Base-by-base conservation (phyloP, 1,284 basidiomycete species). In the Abortiporus biennis region DNA sequence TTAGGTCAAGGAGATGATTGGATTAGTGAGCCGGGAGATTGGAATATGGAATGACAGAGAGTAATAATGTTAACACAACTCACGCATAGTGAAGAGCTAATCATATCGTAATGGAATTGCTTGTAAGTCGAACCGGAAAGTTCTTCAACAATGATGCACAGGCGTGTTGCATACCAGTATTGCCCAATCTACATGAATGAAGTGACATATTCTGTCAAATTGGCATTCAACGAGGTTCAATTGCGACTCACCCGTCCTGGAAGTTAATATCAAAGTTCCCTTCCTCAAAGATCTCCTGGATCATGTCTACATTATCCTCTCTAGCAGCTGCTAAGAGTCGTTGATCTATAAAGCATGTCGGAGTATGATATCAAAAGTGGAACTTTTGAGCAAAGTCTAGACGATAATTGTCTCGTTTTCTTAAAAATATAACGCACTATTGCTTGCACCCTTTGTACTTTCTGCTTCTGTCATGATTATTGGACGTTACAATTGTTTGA, bases 81-180 rank as follows among this genome's bases (percentile, higher is more conserved):
- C 57, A 91, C 87, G 87, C 86, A 61, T 83, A 81, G 57, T 91
- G 88, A 3, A 92, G 67, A 21, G 87, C 88, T 89, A 54, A 6
- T 40, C 36, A 22, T 9, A 34, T 33, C 21, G 38, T 34, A 25
- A 16, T 20, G 35, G 30, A n/a, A n/a, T n/a, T n/a, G n/a, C n/a
- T n/a, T n/a, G n/a, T n/a, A n/a, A n/a, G n/a, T n/a, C n/a, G n/a
- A n/a, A n/a, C n/a, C n/a, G n/a, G n/a, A n/a, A n/a, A n/a, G n/a
- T n/a, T n/a, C n/a, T n/a, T n/a, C n/a, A n/a, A n/a, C 35, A 34
- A 35, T 27, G 32, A 8, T 15, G 35, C 19, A 23, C 16, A 5
- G 13, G 30, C 23, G 30, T 32, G 17, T 22, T n/a, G n/a, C 59
- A 50, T 57, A 78, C 79, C 77, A 51, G 85, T 88, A 59, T 88